Percentiles rank a stretch among this genome's conserved stretches.
Evolutionary conservation across 805 yeast genomes (phyloP).

Genomic region (Blastobotrys attinorum): DNA sequence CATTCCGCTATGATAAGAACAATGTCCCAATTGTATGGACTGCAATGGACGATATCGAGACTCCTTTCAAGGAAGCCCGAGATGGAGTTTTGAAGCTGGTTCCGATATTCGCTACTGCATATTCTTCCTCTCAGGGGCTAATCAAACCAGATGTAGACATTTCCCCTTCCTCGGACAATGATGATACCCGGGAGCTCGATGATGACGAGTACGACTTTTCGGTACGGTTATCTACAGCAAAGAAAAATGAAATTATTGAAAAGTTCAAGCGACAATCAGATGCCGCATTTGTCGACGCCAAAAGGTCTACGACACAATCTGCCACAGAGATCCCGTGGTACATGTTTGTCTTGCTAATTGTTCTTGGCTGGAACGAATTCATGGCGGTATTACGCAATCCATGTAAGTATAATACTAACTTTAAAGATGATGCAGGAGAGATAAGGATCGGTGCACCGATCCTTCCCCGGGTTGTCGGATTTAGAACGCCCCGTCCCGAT

Average conservation of each 20-base stretch:
- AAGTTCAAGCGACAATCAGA: slow-evolving; percentile 71
- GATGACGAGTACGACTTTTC: slow-evolving; percentile 39
- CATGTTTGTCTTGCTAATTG: slow-evolving; percentile 61
- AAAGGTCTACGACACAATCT: slow-evolving; percentile 72
- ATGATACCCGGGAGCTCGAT: slow-evolving; percentile 26
- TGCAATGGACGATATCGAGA: slow-evolving; percentile 64
- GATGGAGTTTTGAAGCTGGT: slow-evolving; percentile 47
- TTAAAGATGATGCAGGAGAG: too few relatives aligned
- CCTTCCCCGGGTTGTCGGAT: too few relatives aligned
- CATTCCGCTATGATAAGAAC: slow-evolving; percentile 72
- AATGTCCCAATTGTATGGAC: slow-evolving; percentile 81
- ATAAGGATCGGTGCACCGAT: too few relatives aligned
- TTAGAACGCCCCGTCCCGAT: too few relatives aligned
- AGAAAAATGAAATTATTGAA: slow-evolving; percentile 47
- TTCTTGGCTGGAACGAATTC: slow-evolving; percentile 94
- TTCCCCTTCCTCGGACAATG: slow-evolving; percentile 34
- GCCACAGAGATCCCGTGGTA: slow-evolving; percentile 77
- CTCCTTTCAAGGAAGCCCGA: slow-evolving; percentile 52
- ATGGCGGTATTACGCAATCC: slow-evolving; percentile 85
- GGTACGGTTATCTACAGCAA: slow-evolving; percentile 47
- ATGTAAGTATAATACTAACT: background rate
- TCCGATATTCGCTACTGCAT: slow-evolving; percentile 53
- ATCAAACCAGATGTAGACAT: slow-evolving; percentile 52
- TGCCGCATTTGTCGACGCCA: slow-evolving; percentile 76
- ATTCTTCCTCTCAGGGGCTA: slow-evolving; percentile 39